These are phyloP conservation scores for Globisporangium rhizosaccharum DNA, from an alignment of 352 stramenopile species.

Conservation along the genomic window DNA sequence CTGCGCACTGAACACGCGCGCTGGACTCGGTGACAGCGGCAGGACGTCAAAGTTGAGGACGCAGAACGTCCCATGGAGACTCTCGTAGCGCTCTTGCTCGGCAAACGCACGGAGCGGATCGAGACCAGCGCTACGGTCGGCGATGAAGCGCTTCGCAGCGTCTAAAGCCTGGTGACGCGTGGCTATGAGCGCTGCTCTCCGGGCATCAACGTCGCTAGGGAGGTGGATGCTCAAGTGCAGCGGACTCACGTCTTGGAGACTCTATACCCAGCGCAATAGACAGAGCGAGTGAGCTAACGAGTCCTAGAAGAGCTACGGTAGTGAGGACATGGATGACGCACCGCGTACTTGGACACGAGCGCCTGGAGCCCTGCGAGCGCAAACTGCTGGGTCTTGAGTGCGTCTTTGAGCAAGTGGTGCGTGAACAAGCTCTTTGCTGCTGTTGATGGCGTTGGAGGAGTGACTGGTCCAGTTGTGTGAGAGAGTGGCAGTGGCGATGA, in stretches of 20 bases:
- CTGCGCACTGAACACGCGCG: conserved; percentile 20
- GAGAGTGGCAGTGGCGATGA: too few relatives aligned
- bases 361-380: conserved; percentile 7
- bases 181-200: conserved; percentile 20
- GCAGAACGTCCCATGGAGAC: conserved; percentile 29
- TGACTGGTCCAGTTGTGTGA: too few relatives aligned
- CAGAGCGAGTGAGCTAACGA: neutral
- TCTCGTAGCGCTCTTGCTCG: conserved; percentile 41
- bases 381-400: conserved; percentile 5
- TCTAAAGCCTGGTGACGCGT: conserved; percentile 22
- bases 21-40: conserved; percentile 13
- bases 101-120: conserved; percentile 21
- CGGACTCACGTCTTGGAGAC: neutral
- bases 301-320: too few relatives aligned
- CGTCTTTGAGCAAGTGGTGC: conserved; percentile 8
- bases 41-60: conserved; percentile 37
- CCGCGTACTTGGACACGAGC: conserved; percentile 2
- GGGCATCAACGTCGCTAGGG: conserved; percentile 15
- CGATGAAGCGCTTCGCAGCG: conserved; percentile 25
- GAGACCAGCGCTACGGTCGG: conserved; percentile 19
- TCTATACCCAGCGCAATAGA: neutral
- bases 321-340: neutral
- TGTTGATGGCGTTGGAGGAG: neutral
- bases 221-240: conserved; percentile 19
- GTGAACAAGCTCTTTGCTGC: neutral